phyloP scores from a whole-genome alignment of 2,329 filamentous ascomycete genomes.

The Phaeoacremonium minimum region DNA sequence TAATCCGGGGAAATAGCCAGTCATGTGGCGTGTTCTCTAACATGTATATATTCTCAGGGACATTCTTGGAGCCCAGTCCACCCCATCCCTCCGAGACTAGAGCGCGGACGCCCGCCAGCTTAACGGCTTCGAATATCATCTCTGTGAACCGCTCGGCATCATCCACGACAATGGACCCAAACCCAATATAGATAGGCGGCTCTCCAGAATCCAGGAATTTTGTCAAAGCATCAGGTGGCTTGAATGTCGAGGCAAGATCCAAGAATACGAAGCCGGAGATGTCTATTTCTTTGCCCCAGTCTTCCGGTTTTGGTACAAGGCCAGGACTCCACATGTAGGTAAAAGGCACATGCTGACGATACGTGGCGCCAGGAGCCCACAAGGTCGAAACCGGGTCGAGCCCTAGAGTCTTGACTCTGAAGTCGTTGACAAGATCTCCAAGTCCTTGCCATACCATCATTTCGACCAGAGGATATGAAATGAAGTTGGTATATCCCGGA shows the following conservation, averaged over 20 bases:
- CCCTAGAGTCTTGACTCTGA: constrained; percentile 63
- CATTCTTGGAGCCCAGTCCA: constrained; percentile 56
- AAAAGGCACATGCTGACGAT: constrained; percentile 69
- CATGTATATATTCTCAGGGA: constrained; percentile 64
- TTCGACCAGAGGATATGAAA: constrained; percentile 75
- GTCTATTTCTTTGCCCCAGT: constrained; percentile 68
- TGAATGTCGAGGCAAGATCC: constrained; percentile 59
- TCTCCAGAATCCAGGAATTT: constrained; percentile 52
- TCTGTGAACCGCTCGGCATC: constrained; percentile 64
- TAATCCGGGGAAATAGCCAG: constrained; percentile 68
- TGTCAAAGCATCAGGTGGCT: constrained; percentile 50
- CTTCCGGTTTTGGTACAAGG: constrained; percentile 61
- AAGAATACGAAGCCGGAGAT: constrained; percentile 77
- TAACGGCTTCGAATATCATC: constrained; percentile 67
- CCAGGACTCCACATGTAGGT: constrained; percentile 70
- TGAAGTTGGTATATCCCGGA: constrained; percentile 71
- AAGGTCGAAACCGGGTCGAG: constrained; percentile 71
- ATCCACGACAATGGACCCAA: constrained; percentile 72
- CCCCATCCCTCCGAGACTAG: constrained; percentile 76
- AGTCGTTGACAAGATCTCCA: constrained; percentile 73
- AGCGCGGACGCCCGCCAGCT: constrained; percentile 62
- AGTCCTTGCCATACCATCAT: constrained; percentile 91
- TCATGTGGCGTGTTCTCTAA: constrained; percentile 72
- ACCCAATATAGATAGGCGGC: constrained; percentile 68
- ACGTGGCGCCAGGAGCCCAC: constrained; percentile 72